Base-by-base conservation (phyloP, 2,329 filamentous ascomycete species). In the Exophiala calicioides region DNA sequence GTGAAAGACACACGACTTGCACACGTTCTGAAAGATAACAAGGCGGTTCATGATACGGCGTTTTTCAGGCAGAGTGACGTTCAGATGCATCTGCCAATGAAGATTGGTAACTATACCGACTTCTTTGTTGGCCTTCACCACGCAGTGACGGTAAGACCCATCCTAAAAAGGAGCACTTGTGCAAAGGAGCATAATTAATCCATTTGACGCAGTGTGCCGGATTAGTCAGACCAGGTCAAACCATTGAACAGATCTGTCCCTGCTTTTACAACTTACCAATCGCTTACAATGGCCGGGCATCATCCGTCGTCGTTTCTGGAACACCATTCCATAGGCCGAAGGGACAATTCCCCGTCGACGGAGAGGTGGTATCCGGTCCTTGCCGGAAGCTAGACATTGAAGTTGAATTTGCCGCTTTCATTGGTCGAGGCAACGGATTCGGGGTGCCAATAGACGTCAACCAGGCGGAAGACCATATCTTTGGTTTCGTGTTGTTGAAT, bases 401-500 rank as follows among this genome's bases (percentile, higher is more conserved):
- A 65, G 74, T 91, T 1, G 88, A 91, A 65, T 69, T 93, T n/a
- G 88, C 85, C 1, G 85, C 81, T 30, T 86, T 90, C 59, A 75
- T 91, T 5, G 80, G 79, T 62, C 77, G 68, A 35, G 70, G 75
- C 0, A 89, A 85, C 58, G 65, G 74, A 2, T 71, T 87, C 58
- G 86, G 86, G 3, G 68, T 77, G 41, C 75, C 81, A 0, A 74
- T 91, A 15, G 65, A 72, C 1, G 76, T 90, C 16, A 68, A 71
- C 2, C 68, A 82, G 32, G 87, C 87, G 0, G 80, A 84, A 39
- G 77, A 86, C 18, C 76, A 82, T 58, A 75, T 93, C 21, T 91
- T 91, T 60, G 88, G 88, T 6, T 75, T 88, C 13, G 87, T 90
- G 0, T 68, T 93, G 43, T 78, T 93, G 75, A 93, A 93, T 58